These are phyloP conservation scores for Batkoa obscura DNA, from an alignment of 371 early-diverging fungal genomes.

Conservation along the genomic window DNA sequence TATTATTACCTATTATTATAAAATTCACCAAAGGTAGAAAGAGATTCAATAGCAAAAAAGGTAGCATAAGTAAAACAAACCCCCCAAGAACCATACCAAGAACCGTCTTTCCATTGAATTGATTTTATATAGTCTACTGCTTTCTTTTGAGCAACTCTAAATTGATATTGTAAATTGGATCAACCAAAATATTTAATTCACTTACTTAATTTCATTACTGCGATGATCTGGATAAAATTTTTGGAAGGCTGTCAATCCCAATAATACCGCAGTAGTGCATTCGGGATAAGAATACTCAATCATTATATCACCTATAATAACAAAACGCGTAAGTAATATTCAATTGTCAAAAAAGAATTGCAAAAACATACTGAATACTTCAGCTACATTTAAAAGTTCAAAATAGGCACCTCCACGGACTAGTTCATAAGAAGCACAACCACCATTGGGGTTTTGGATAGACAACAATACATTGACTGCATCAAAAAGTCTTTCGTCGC, in stretches of 20 bases:
- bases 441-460: slow-evolving; percentile 82
- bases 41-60: slow-evolving; percentile 77
- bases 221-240: slow-evolving; percentile 66
- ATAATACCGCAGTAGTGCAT: slow-evolving; percentile 84
- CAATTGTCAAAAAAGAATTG: slow-evolving; percentile 10
- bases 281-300: slow-evolving; percentile 92
- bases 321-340: neutral
- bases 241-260: slow-evolving; percentile 59
- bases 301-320: slow-evolving; percentile 62
- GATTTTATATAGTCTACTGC: slow-evolving; percentile 51
- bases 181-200: neutral
- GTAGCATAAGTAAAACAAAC: slow-evolving; percentile 95
- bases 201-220: slow-evolving; percentile 52
- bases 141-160: slow-evolving; percentile 19
- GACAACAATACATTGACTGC: slow-evolving; percentile 75
- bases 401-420: slow-evolving; percentile 59
- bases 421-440: slow-evolving; percentile 80
- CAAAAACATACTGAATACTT: slow-evolving; percentile 54
- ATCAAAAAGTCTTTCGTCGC: slow-evolving; percentile 47
- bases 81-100: slow-evolving; percentile 93
- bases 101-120: slow-evolving; percentile 63
- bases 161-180: neutral
- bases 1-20: slow-evolving; percentile 48
- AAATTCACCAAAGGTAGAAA: slow-evolving; percentile 61
- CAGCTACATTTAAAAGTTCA: slow-evolving; percentile 83